Conservation (phyloP, 2,329 filamentous ascomycete genomes). For the Volutella citrinella region DNA sequence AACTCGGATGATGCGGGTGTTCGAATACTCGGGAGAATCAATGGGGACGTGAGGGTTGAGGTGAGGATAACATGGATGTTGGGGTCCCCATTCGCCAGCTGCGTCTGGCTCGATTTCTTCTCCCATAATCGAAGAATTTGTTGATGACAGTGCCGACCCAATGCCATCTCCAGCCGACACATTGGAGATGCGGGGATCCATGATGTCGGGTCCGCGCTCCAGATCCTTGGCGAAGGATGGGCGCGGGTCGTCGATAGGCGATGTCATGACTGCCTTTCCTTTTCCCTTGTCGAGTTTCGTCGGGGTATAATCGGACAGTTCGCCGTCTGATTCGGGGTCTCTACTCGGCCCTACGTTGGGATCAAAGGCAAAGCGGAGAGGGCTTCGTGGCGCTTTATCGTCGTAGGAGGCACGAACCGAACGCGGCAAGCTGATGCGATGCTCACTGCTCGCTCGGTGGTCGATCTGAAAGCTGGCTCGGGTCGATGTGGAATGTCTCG, state of each 20-base stretch:
- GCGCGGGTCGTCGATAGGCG: constrained; percentile 31
- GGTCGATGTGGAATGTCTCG: constrained; percentile 39
- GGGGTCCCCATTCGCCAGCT: constrained; percentile 84
- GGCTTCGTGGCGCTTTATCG: constrained; percentile 39
- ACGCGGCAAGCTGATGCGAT: constrained; percentile 51
- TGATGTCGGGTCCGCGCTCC: constrained; percentile 50
- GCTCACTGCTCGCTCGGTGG: constrained; percentile 41
- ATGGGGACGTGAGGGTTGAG: constrained; percentile 86
- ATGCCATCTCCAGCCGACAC: constrained; percentile 49
- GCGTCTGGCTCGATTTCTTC: constrained; percentile 63
- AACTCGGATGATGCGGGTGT: constrained; percentile 87
- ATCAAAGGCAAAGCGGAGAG: constrained; percentile 23
- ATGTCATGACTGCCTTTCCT: constrained; percentile 45
- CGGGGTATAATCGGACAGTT: constrained; percentile 11
- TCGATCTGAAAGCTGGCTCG: constrained; percentile 53
- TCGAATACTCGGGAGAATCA: constrained; percentile 68
- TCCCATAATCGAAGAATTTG: constrained; percentile 60
- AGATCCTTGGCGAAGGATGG: constrained; percentile 49
- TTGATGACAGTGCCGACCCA: constrained; percentile 53
- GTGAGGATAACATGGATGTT: constrained; percentile 92
- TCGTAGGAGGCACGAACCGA: constrained; percentile 55
- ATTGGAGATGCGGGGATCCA: constrained; percentile 44
- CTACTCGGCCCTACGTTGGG: constrained; percentile 16
- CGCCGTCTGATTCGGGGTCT: constrained; percentile 9
- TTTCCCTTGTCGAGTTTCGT: constrained; percentile 49